Percentiles rank a stretch among this genome's conserved stretches.
These are phyloP conservation scores for Fusarium staphyleae DNA, from an alignment of 2,329 filamentous ascomycete species.

Conservation along the genomic window DNA sequence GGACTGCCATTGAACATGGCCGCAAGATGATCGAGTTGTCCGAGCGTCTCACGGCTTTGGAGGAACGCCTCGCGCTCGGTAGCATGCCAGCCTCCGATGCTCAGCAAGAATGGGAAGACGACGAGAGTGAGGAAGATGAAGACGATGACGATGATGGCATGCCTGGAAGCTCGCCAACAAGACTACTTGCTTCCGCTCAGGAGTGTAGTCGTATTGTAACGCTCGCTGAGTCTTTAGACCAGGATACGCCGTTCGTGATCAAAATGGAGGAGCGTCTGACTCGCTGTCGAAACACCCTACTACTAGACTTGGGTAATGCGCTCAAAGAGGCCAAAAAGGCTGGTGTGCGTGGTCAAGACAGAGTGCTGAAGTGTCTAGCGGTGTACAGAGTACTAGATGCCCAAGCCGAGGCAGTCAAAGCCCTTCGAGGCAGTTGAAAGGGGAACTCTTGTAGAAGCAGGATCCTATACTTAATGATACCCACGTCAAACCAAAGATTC, in stretches of 20 bases:
- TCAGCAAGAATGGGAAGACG: slow-evolving; percentile 45
- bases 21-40: slow-evolving; percentile 72
- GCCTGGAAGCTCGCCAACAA: slow-evolving; percentile 56
- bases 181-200: slow-evolving; percentile 54
- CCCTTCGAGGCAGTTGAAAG: slow-evolving; percentile 50
- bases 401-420: slow-evolving; percentile 59
- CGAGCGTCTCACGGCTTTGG: slow-evolving; percentile 67
- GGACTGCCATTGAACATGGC: slow-evolving; percentile 66
- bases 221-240: slow-evolving; percentile 54
- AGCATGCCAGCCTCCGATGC: slow-evolving; percentile 40
- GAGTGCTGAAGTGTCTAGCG: slow-evolving; percentile 59
- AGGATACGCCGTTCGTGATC: slow-evolving; percentile 57
- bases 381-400: slow-evolving; percentile 62
- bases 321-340: slow-evolving; percentile 54
- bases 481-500: slow-evolving; percentile 28
- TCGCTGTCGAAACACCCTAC: slow-evolving; percentile 62
- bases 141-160: slow-evolving; percentile 44
- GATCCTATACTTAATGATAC: slow-evolving; percentile 40
- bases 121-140: slow-evolving; percentile 52
- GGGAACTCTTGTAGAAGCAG: slow-evolving; percentile 32
- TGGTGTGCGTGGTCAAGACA: slow-evolving; percentile 51
- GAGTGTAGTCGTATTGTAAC: slow-evolving; percentile 54
- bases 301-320: slow-evolving; percentile 63
- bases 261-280: slow-evolving; percentile 60
- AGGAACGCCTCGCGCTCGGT: slow-evolving; percentile 66